Conservation (phyloP, 768 basidiomycete species). For the Pluteus cervinus region DNA sequence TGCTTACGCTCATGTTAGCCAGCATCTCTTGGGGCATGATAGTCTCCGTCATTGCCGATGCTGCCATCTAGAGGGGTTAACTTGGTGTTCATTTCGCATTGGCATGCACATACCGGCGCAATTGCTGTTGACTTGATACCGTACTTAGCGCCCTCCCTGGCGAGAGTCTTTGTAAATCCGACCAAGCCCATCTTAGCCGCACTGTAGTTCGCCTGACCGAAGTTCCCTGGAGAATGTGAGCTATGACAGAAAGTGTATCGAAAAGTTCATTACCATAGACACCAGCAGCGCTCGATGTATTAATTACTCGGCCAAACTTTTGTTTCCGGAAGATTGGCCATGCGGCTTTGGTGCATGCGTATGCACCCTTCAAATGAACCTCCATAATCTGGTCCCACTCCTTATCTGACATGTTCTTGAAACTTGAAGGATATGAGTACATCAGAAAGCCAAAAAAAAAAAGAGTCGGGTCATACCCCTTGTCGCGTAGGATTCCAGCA, state of each 20-base stretch:
- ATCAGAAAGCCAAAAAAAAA: not conserved
- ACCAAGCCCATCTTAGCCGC: constrained; percentile 97
- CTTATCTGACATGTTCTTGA: constrained; percentile 96
- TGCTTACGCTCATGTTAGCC: constrained; percentile 67
- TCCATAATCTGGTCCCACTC: constrained; percentile 88
- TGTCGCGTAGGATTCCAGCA: constrained; percentile 85
- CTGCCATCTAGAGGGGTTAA: constrained; percentile 62
- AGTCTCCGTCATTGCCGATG: constrained; percentile 93
- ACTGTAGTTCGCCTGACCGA: constrained; percentile 97
- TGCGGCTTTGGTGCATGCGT: constrained; percentile 86
- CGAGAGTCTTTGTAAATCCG: constrained; percentile 88
- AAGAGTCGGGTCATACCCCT: constrained; percentile 39
- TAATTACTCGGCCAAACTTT: constrained; percentile 91
- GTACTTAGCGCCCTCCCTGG: constrained; percentile 89
- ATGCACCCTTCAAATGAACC: constrained; percentile 94
- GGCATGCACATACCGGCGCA: constrained; percentile 62
- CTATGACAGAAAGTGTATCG: not conserved
- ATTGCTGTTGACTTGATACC: constrained; percentile 83
- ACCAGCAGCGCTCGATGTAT: constrained; percentile 93
- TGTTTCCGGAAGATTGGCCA: constrained; percentile 96
- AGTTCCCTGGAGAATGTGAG: constrained; percentile 55
- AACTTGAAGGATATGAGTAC: constrained; percentile 35
- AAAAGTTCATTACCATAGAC: constrained; percentile 58
- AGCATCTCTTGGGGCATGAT: constrained; percentile 94
- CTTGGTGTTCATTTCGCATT: not conserved